phyloP scores from a whole-genome alignment of 73 alveolate genomes.

The Paramecium sexaurelia region DNA sequence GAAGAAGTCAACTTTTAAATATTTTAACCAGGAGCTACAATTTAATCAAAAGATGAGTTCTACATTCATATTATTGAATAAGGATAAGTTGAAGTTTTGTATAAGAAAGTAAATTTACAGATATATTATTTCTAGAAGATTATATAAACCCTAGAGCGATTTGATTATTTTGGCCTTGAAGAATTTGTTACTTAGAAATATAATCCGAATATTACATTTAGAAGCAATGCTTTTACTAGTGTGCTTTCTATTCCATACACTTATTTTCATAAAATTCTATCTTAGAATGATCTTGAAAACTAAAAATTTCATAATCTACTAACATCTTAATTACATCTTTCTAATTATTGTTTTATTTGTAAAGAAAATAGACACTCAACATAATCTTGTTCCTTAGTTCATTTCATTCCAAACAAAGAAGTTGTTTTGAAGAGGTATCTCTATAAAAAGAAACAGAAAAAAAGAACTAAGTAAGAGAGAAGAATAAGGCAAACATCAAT shows the following conservation, averaged over 20 bases:
- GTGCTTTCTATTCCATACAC: not conserved
- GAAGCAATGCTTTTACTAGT: constrained; percentile 11
- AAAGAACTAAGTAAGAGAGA: not conserved
- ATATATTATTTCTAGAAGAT: not conserved
- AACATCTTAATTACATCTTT: not conserved
- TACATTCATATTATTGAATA: constrained; percentile 6
- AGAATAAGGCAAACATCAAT: not conserved
- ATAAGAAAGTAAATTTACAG: not conserved
- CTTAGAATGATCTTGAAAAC: not conserved
- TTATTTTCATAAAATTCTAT: not conserved
- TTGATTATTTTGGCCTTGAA: constrained; percentile 11
- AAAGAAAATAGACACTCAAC: not conserved
- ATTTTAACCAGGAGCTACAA: constrained; percentile 7
- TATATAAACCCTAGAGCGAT: not conserved
- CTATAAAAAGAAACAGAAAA: not conserved
- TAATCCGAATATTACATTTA: not conserved
- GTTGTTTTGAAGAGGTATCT: constrained; percentile 27
- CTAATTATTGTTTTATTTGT: not conserved
- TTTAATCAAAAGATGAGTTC: constrained; percentile 21
- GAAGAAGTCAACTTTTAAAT: not conserved
- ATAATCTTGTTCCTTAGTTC: not conserved
- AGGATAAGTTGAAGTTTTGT: constrained; percentile 30
- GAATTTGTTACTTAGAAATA: not conserved
- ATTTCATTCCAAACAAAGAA: not conserved
- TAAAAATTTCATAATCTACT: not conserved